Percentiles rank a stretch among this genome's conserved stretches.
Evolutionary conservation across 176 grass and related monocot genomes (phyloP).

Genomic region (Musa itinerans): DNA sequence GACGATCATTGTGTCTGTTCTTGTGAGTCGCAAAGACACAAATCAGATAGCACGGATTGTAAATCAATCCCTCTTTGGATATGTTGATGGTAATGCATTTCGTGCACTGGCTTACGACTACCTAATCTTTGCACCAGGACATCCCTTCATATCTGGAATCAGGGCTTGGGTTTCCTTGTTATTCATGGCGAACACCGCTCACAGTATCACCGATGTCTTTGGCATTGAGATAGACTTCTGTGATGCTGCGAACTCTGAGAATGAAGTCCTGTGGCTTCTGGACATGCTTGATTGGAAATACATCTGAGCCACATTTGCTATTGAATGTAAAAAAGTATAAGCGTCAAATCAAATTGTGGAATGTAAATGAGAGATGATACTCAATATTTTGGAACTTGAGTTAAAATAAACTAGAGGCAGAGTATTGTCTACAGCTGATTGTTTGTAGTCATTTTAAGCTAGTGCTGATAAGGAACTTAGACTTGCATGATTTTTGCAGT

Average conservation of each 20-base stretch:
- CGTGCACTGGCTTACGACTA: constrained; percentile 8
- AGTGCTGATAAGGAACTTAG: no score
- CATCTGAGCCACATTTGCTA: neutral
- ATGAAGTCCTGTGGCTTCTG: constrained; percentile 17
- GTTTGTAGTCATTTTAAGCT: no score
- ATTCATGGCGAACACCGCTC: neutral
- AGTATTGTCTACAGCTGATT: no score
- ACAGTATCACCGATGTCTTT: constrained; percentile 9
- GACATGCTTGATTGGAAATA: constrained; percentile 20
- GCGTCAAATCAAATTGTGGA: neutral
- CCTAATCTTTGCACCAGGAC: neutral
- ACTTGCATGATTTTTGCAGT: no score
- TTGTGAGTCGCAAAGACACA: constrained; percentile 7
- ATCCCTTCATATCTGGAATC: constrained; percentile 18
- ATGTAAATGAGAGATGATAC: neutral
- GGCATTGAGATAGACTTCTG: constrained; percentile 16
- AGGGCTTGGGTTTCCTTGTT: constrained; percentile 18
- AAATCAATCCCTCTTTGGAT: constrained; percentile 7
- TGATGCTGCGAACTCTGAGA: constrained; percentile 12
- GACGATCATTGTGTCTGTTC: constrained; percentile 1
- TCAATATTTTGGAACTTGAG: no score
- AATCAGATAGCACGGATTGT: constrained; percentile 10
- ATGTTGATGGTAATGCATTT: constrained; percentile 12
- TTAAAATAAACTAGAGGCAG: no score
- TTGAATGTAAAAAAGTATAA: constrained; percentile 1